Percentiles rank a stretch among this genome's conserved stretches.
Conservation (phyloP, 2,329 filamentous ascomycete species). For the Colletotrichum sidae region DNA sequence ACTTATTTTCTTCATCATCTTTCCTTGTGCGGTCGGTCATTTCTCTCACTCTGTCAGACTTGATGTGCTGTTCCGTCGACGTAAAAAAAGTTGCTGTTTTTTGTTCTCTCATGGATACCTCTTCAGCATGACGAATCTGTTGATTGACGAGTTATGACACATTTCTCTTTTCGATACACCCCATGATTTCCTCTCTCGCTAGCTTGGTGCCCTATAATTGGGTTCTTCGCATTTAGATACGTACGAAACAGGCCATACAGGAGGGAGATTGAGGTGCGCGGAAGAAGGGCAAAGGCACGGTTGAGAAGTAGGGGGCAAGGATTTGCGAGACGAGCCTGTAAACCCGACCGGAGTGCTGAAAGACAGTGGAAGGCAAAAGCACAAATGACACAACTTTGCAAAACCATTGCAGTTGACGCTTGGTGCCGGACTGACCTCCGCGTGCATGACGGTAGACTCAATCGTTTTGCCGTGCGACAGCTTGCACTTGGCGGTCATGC, state of each 20-base stretch:
- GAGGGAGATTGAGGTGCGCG: neutral
- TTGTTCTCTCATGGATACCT: conserved; percentile 39
- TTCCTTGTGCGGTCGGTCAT: conserved; percentile 33
- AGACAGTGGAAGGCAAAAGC: neutral
- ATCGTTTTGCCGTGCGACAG: too few relatives aligned
- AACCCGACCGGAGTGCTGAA: neutral
- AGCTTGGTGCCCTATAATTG: conserved; percentile 7
- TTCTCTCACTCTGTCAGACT: conserved; percentile 37
- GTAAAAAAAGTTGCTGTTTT: conserved; percentile 36
- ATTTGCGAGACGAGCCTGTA: too few relatives aligned
- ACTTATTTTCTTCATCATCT: conserved; percentile 18
- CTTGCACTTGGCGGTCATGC: too few relatives aligned
- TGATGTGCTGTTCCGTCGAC: conserved; percentile 32
- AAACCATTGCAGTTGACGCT: too few relatives aligned
- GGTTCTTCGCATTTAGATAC: conserved; percentile 20
- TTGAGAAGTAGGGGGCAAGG: too few relatives aligned
- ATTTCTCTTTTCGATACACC: conserved; percentile 12
- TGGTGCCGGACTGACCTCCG: too few relatives aligned
- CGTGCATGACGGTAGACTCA: too few relatives aligned
- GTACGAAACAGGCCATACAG: conserved; percentile 7
- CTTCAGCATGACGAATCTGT: conserved; percentile 38
- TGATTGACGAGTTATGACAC: conserved; percentile 37
- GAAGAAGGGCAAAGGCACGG: neutral
- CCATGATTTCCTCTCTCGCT: neutral
- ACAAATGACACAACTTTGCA: too few relatives aligned